Conservation (phyloP, 306 rosid species). For the Trifolium fragiferum region DNA sequence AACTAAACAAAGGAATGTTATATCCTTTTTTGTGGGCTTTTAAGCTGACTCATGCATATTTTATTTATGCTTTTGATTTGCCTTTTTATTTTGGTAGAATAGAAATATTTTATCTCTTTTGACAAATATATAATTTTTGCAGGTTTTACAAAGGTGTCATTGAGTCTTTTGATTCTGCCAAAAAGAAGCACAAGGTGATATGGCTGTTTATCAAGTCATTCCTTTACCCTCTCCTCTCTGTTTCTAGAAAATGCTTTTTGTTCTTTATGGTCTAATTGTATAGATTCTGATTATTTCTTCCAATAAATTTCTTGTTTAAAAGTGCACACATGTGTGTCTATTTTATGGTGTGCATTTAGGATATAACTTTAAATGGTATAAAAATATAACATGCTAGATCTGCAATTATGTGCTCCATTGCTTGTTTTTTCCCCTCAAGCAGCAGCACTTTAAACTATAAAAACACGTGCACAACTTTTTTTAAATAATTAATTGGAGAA, state of each 20-base stretch:
- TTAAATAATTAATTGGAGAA: slow-evolving; percentile 10
- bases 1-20: slow-evolving; percentile 11
- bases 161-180: slow-evolving; percentile 61
- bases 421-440: neutral
- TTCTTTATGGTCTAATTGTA: neutral
- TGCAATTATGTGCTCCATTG: slow-evolving; percentile 3
- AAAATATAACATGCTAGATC: slow-evolving; percentile 1
- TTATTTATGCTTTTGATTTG: slow-evolving; percentile 20
- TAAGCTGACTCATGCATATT: neutral
- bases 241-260: neutral
- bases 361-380: slow-evolving; percentile 4
- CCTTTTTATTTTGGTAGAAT: slow-evolving; percentile 17
- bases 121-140: slow-evolving; percentile 39
- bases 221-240: neutral
- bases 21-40: slow-evolving; percentile 26
- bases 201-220: slow-evolving; percentile 27
- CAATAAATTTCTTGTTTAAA: neutral
- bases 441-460: slow-evolving; percentile 3
- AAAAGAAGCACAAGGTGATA: slow-evolving; percentile 81
- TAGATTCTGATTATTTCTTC: slow-evolving; percentile 1
- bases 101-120: slow-evolving; percentile 7
- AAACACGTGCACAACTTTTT: neutral
- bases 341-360: neutral
- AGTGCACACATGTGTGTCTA: neutral
- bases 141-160: slow-evolving; percentile 84